These are phyloP conservation scores for Penicillium sp. DNA, from an alignment of 2,329 filamentous ascomycete genomes.

Conservation along the genomic window DNA sequence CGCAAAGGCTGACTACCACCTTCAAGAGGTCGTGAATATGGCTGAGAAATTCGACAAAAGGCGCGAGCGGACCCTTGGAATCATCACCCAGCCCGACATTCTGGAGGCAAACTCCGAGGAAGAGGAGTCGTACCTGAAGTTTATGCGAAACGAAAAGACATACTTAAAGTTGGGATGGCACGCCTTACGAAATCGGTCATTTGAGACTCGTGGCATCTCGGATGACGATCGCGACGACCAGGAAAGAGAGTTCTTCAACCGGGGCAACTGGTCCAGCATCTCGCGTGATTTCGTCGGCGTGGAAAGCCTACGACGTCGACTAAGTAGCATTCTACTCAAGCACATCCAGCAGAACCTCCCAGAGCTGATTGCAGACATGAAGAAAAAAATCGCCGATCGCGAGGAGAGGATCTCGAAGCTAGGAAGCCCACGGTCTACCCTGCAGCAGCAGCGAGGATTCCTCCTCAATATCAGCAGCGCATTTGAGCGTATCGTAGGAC, in stretches of 20 bases:
- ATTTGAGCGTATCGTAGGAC: conserved; percentile 44
- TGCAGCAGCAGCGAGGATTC: conserved; percentile 33
- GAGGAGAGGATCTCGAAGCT: conserved; percentile 32
- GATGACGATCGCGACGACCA: conserved; percentile 35
- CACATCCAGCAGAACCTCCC: conserved; percentile 38
- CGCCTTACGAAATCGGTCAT: conserved; percentile 51
- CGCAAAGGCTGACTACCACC: conserved; percentile 57
- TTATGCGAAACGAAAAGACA: conserved; percentile 49
- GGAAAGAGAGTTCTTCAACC: conserved; percentile 42
- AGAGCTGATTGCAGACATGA: conserved; percentile 42
- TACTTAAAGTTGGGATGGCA: conserved; percentile 56
- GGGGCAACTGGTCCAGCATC: conserved; percentile 33
- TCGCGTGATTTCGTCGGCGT: conserved; percentile 36
- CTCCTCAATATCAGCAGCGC: conserved; percentile 41
- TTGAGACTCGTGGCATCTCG: conserved; percentile 36
- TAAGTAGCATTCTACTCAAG: conserved; percentile 42
- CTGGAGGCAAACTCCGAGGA: conserved; percentile 41
- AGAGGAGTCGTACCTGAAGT: conserved; percentile 41
- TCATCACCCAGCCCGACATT: conserved; percentile 56
- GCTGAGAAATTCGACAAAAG: conserved; percentile 41
- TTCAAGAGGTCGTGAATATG: conserved; percentile 62
- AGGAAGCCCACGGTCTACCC: conserved; percentile 28
- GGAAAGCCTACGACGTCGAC: conserved; percentile 41
- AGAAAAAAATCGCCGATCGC: conserved; percentile 41
- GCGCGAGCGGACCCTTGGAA: conserved; percentile 45